Conservation (phyloP, 2,329 filamentous ascomycete species). For the Penicillium palitans region DNA sequence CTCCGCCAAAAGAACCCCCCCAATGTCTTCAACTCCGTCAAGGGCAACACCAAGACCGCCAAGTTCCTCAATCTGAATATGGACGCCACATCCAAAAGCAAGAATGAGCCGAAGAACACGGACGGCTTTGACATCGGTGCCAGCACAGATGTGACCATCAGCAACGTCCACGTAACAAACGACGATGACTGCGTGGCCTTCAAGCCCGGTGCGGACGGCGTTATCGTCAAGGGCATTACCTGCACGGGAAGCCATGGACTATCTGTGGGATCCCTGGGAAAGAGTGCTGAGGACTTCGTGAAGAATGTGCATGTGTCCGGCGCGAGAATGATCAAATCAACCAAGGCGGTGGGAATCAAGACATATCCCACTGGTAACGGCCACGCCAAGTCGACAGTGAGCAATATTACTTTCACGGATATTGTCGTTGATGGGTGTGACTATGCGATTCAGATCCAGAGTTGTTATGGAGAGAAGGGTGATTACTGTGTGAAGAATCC, state of each 20-base stretch:
- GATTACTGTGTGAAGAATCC: constrained; percentile 40
- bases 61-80: constrained; percentile 42
- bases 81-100: constrained; percentile 42
- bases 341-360: constrained; percentile 52
- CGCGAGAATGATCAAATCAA: constrained; percentile 44
- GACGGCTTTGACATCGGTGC: constrained; percentile 48
- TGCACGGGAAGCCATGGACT: constrained; percentile 52
- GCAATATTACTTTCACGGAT: constrained; percentile 45
- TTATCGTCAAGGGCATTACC: constrained; percentile 44
- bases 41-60: constrained; percentile 39
- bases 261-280: constrained; percentile 51
- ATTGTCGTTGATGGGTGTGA: constrained; percentile 43
- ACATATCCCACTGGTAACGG: constrained; percentile 43
- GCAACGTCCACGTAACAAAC: constrained; percentile 41
- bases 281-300: constrained; percentile 43
- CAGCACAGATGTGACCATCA: constrained; percentile 41
- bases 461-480: constrained; percentile 43
- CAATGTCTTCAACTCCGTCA: constrained; percentile 48
- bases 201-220: constrained; percentile 44
- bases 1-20: constrained; percentile 47
- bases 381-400: constrained; percentile 42
- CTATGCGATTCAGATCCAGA: constrained; percentile 51
- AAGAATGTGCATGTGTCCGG: constrained; percentile 46
- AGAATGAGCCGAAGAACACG: constrained; percentile 44
- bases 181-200: constrained; percentile 50